These are phyloP conservation scores for Wallacemonas sp. DNA, from an alignment of 208 protist species.

Conservation along the genomic window DNA sequence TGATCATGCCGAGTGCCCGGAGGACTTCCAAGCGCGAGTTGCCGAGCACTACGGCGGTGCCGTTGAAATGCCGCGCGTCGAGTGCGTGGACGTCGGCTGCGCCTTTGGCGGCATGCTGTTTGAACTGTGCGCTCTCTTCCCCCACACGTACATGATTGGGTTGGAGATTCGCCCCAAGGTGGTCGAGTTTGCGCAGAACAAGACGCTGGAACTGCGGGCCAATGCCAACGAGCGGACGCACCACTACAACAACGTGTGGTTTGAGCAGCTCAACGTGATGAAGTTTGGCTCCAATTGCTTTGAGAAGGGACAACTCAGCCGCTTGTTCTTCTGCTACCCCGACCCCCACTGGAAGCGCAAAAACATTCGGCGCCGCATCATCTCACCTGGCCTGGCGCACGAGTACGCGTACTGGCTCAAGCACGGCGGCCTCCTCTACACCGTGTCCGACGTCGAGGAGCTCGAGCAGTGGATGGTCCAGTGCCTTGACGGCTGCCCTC, in stretches of 20 bases:
- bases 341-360: conserved; percentile 99
- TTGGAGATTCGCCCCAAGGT: conserved; percentile 97
- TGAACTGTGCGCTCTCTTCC: conserved; percentile 88
- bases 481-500: conserved; percentile 92
- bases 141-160: conserved; percentile 93
- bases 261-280: conserved; percentile 97
- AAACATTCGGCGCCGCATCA: conserved; percentile 97
- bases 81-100: conserved; percentile 96
- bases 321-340: conserved; percentile 98
- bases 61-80: conserved; percentile 44
- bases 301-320: conserved; percentile 93
- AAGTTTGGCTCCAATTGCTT: conserved; percentile 98
- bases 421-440: conserved; percentile 96
- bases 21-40: conserved; percentile 50
- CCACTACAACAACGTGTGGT: conserved; percentile 95
- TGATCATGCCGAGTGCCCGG: conserved; percentile 78
- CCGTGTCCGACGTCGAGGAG: conserved; percentile 94
- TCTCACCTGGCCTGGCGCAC: conserved; percentile 93
- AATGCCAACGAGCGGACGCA: conserved; percentile 25
- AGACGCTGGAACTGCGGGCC: conserved; percentile 51
- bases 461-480: conserved; percentile 93
- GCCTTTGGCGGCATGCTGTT: conserved; percentile 97
- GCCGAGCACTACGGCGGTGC: conserved; percentile 38
- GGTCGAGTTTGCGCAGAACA: conserved; percentile 90
- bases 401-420: conserved; percentile 97